phyloP scores from a whole-genome alignment of 1,284 basidiomycete genomes.

The Taiwanofungus camphoratus region DNA sequence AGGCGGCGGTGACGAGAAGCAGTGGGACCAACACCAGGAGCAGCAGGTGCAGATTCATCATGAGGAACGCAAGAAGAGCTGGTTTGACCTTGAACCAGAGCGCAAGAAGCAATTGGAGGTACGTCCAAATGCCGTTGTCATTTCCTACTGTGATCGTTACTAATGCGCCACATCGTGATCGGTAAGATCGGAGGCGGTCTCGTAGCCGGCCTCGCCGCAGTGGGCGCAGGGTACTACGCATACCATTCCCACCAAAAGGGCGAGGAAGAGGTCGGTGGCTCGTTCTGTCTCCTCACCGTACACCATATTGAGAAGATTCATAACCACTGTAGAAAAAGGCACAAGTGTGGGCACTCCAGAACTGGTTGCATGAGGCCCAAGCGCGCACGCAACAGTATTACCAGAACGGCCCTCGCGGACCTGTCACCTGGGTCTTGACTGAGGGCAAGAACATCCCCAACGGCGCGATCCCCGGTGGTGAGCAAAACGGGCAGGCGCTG shows the following conservation, averaged over 20 bases:
- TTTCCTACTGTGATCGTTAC: not conserved
- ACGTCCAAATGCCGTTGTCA: too few species aligned
- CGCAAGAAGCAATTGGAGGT: conserved; percentile 59
- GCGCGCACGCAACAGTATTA: conserved; percentile 45
- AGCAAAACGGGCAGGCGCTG: conserved; percentile 45
- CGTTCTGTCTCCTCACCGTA: not conserved
- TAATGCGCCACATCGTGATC: not conserved
- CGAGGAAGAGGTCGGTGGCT: conserved; percentile 47
- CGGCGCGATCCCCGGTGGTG: conserved; percentile 51
- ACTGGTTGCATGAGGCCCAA: conserved; percentile 57
- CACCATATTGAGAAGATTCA: not conserved
- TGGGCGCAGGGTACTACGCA: conserved; percentile 47
- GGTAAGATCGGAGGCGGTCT: conserved; percentile 60
- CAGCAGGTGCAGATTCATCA: conserved; percentile 35
- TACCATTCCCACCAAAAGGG: conserved; percentile 53
- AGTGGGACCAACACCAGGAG: conserved; percentile 26
- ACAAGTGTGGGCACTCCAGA: conserved; percentile 42
- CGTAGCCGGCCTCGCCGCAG: conserved; percentile 42
- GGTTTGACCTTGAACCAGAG: conserved; percentile 49
- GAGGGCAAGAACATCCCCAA: conserved; percentile 54
- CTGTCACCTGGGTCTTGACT: conserved; percentile 56
- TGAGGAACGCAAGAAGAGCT: conserved; percentile 49
- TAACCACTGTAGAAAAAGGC: conserved; percentile 39
- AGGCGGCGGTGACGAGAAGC: conserved; percentile 13
- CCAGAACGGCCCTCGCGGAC: conserved; percentile 37